Conservation (phyloP, 352 stramenopile species). For the Elongisporangium anandrum region DNA sequence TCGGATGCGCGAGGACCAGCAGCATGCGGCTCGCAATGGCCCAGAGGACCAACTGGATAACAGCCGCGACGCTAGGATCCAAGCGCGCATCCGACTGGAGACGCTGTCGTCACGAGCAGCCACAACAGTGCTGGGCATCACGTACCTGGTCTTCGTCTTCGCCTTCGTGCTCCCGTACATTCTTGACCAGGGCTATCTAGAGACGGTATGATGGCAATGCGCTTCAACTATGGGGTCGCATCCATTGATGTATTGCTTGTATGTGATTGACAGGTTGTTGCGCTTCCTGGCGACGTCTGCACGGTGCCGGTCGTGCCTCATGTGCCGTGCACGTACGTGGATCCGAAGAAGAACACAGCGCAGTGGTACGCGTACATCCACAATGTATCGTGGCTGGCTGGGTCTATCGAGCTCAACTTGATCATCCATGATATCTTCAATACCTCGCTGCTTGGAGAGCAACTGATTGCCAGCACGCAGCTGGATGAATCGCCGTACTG, state of each 20-base stretch:
- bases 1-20: slow-evolving; percentile 27
- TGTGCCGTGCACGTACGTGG: slow-evolving; percentile 66
- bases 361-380: slow-evolving; percentile 63
- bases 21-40: slow-evolving; percentile 2
- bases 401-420: slow-evolving; percentile 56
- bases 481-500: not conserved
- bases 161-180: slow-evolving; percentile 70
- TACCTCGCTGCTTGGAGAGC: not conserved
- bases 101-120: slow-evolving; percentile 73
- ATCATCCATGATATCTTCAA: slow-evolving; percentile 44
- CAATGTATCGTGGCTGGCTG: slow-evolving; percentile 69
- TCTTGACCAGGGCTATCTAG: slow-evolving; percentile 67
- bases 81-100: slow-evolving; percentile 73
- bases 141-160: slow-evolving; percentile 71
- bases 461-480: not conserved
- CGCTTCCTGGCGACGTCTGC: slow-evolving; percentile 54
- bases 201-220: slow-evolving; percentile 35
- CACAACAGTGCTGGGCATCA: slow-evolving; percentile 67
- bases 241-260: no score
- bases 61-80: slow-evolving; percentile 3
- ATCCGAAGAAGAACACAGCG: slow-evolving; percentile 41
- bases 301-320: slow-evolving; percentile 7
- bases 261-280: slow-evolving; percentile 26
- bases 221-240: no score
- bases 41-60: not conserved